Base-by-base conservation (phyloP, 2,329 filamentous ascomycete genomes). In the Salinomyces thailandicus region DNA sequence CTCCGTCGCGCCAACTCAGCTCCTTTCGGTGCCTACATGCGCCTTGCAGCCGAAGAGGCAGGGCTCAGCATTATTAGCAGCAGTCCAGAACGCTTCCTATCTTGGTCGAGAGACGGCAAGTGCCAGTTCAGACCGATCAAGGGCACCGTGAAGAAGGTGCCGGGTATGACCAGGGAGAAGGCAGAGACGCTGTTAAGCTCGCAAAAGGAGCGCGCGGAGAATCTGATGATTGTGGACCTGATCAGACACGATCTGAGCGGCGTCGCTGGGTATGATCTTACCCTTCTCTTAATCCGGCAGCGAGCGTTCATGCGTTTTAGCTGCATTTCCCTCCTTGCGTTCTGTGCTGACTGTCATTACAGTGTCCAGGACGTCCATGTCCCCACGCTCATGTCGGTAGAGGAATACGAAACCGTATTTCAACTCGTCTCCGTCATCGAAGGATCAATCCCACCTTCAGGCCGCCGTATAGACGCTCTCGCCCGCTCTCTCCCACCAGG, bases 201-300 rank as follows among this genome's bases (percentile, higher is more conserved):
- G 0, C 80, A 83, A 15, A 96, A 96, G 58, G 91, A 96, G 59
- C 79, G 84, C 50, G 89, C 89, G 0, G 89, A 96, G 64, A 96
- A 96, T 54, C 72, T 96, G 16, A 96, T 96, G 91, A 95, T 96
- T 51, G 87, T 94, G 2, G 89, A 96, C 58, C 69, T 96, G 1
- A 91, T 95, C n/a, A 75, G 89, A 0, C 89, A 96, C 54, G 89
- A 96, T 58, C 67, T 96, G 9, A 82, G 93, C 59, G 77, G 79
- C n/a, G 78, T 93, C 6, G 85, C 81, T 42, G 84, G 83, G 4
- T 72, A 81, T 1, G 79, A 77, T 8, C 27, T 9, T 30, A 7
- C 13, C 8, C 12, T 20, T 8, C 15, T 13, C 15, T n/a, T n/a
- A n/a, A n/a, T n/a, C n/a, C n/a, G n/a, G n/a, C n/a, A n/a, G n/a